Base-by-base conservation (phyloP, 768 basidiomycete genomes). In the Saitozyma sp. region DNA sequence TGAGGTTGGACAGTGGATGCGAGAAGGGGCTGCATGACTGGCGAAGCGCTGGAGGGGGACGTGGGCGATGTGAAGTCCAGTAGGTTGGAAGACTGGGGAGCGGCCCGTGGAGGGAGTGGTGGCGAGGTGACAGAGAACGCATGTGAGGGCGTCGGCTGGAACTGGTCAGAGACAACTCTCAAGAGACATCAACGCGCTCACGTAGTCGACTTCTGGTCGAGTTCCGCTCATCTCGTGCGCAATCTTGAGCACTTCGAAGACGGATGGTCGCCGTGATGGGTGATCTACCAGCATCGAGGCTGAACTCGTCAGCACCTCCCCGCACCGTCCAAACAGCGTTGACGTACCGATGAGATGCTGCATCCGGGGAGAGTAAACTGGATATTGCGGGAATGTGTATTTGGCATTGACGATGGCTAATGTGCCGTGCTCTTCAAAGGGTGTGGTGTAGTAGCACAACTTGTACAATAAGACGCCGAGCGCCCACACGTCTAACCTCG, bases 391-490 rank as follows among this genome's bases (percentile, higher is more conserved):
- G 52, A 90, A 89, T 68, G 88, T 88, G 79, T 97, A 99, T 73
- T 94, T 92, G 42, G 94, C 94, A 74, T 97, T 97, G 66, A 98
- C 83, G 65, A 98, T 98, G 2, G 96, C 96, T 56, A 99, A 82
- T 2, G 92, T 90, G 0, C 95, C 95, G 70, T 97, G 93, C 74
- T 97, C 95, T 79, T 99, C 96, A 73, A 99, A 99, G 0, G 96
- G 96, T 0, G 96, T 99, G 0, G 94, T 99, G 79, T 99, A 99
- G 81, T 97, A 99, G 79, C 96, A 98, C 13, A 99, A 86, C 82
- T 98, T 99, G 83, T 97, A 99, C 13, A 99, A 84, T 63, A 99
- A 82, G 14, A 98, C 93, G 20, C 95, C 96, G 20, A 99, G 84
- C 0, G 96, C 96, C 96, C 96, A 99, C 0, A 99, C 89, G 73